A percentile compares a stretch with the other conserved stretches of the same genome.
Conservation (phyloP, 768 basidiomycete genomes). For the Lactarius indigo region DNA sequence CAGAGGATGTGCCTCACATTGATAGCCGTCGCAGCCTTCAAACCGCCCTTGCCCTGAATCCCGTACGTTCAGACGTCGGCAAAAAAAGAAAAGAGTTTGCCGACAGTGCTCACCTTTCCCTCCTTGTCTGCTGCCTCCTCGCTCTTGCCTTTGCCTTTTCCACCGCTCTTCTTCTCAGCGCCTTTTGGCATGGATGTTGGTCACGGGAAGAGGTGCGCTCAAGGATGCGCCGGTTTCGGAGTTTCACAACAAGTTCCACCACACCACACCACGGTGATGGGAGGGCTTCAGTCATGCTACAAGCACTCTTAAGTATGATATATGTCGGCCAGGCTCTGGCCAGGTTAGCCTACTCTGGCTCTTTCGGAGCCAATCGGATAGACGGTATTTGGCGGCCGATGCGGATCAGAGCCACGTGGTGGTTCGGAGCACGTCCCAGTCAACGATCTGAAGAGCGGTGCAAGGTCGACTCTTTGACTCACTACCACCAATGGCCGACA, state of each 20-base stretch:
- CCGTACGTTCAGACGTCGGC: neutral
- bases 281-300: neutral
- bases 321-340: neutral
- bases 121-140: constrained; percentile 13
- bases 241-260: neutral
- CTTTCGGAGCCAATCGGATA: constrained; percentile 16
- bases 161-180: constrained; percentile 36
- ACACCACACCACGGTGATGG: neutral
- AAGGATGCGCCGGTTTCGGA: neutral
- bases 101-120: constrained; percentile 5
- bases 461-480: neutral
- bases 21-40: constrained; percentile 78
- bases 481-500: constrained; percentile 71
- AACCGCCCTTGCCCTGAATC: constrained; percentile 48
- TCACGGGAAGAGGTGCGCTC: neutral
- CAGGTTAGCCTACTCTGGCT: neutral
- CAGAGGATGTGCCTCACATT: constrained; percentile 88
- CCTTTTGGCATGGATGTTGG: constrained; percentile 6
- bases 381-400: constrained; percentile 2
- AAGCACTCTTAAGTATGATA: neutral
- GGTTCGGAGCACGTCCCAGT: neutral
- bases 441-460: neutral
- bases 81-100: neutral
- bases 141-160: constrained; percentile 27
- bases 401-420: neutral